Evolutionary conservation across 495 filamentous ascomycete species (phyloP).

Genomic region (Aspergillus sclerotioniger): DNA sequence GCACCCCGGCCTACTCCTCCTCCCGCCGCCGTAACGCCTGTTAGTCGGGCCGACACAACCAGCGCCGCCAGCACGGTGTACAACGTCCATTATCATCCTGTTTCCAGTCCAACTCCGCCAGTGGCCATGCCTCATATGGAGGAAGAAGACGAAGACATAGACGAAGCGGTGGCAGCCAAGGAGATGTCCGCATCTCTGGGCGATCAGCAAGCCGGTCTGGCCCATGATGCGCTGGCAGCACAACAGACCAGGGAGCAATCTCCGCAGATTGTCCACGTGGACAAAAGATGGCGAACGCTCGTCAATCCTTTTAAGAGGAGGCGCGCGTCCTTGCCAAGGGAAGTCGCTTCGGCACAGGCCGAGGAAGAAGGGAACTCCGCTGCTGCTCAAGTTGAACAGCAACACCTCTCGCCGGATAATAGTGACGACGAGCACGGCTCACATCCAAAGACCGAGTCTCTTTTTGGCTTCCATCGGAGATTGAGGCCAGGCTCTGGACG

Average conservation of each 20-base stretch:
- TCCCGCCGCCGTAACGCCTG: slow-evolving; percentile 62
- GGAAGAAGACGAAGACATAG: slow-evolving; percentile 33
- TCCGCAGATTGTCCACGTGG: slow-evolving; percentile 33
- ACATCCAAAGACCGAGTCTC: slow-evolving; percentile 22
- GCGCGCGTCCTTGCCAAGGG: slow-evolving; percentile 52
- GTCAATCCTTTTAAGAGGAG: slow-evolving; percentile 54
- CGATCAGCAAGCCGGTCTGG: slow-evolving; percentile 10
- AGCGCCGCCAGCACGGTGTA: slow-evolving; percentile 83
- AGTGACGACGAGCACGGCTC: slow-evolving; percentile 24
- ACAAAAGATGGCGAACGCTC: slow-evolving; percentile 49
- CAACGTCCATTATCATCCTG: slow-evolving; percentile 76
- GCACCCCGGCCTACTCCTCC: slow-evolving; percentile 58
- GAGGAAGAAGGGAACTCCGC: slow-evolving; percentile 31
- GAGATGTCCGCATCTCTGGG: slow-evolving; percentile 23
- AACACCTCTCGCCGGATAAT: slow-evolving; percentile 17
- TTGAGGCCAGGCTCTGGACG: slow-evolving; percentile 23
- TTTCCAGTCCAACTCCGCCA: slow-evolving; percentile 63
- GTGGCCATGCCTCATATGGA: slow-evolving; percentile 41
- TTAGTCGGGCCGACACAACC: slow-evolving; percentile 75
- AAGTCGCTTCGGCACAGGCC: slow-evolving; percentile 51
- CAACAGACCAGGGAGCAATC: slow-evolving; percentile 30
- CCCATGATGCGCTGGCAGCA: slow-evolving; percentile 13
- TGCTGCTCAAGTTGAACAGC: slow-evolving; percentile 7
- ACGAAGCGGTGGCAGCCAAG: slow-evolving; percentile 25
- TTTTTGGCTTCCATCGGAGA: slow-evolving; percentile 34